Base-by-base conservation (phyloP, 768 basidiomycete species). In the Pholiota molesta region DNA sequence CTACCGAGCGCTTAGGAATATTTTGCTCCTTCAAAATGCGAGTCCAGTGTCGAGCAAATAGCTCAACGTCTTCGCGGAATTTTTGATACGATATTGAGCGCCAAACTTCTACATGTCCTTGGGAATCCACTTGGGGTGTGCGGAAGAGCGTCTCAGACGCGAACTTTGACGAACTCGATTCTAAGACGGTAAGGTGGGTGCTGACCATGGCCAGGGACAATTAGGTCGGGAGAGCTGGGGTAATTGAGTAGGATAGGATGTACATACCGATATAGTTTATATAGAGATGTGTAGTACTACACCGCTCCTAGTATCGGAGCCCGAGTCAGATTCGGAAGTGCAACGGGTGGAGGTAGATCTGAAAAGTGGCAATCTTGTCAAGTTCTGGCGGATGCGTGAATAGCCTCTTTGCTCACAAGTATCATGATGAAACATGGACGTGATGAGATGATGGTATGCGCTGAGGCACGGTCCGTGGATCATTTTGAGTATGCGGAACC, bases 21-120 rank as follows among this genome's bases (percentile, higher is more conserved):
- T 78, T 80, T 21, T 78, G 74, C 40, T 76, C 69, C 39, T 69
- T 69, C 45, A 93, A 77, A n/a, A 74, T 70, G 16, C 72, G 74
- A 39, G 82, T 78, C 86, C 90, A 93, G 71, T 89, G 81, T 49
- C 79, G 81, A 37, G 91, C 90, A 63, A 82, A 84, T 35, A 76
- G 72, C 68, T 90, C 87, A 66, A 92, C 87, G 60, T 92, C 87
- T 17, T 71, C 60, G 62, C 79, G 78, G 76, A 93, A 92, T 69
- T 87, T 82, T 14, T 64, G 67, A 74, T 89, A 93, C 56, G 87
- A 83, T 72, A 92, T 80, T 62, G 84, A 72, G 16, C 75, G 73
- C 91, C 91, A 92, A 47, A 76, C 70, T 31, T 79, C 74, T 59
- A 85, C 73, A 59, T 74, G 74, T 19, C 76, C 75, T 40, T 81